These are phyloP conservation scores for Aspergillus sclerotialis DNA, from an alignment of 2,329 filamentous ascomycete species.

Conservation along the genomic window DNA sequence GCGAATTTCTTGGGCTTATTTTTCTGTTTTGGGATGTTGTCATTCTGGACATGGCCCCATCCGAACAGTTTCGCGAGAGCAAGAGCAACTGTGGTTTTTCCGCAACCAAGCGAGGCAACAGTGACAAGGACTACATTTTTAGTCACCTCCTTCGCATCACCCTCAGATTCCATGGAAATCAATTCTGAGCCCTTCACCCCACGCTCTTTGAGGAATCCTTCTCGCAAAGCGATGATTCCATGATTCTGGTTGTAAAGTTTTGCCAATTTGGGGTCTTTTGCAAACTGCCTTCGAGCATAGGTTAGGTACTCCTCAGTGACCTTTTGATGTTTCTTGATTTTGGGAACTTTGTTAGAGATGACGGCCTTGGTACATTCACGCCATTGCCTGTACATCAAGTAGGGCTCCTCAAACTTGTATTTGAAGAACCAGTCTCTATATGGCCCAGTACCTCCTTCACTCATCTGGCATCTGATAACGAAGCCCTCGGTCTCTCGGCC, in stretches of 20 bases:
- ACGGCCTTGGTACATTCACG: constrained; percentile 90
- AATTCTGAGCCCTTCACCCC: constrained; percentile 85
- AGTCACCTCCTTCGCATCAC: constrained; percentile 46
- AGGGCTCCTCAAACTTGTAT: constrained; percentile 98
- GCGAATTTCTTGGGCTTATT: constrained; percentile 73
- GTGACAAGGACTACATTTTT: constrained; percentile 76
- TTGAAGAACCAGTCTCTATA: constrained; percentile 99
- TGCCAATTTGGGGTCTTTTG: constrained; percentile 58
- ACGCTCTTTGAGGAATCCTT: constrained; percentile 78
- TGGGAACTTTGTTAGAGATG: constrained; percentile 67
- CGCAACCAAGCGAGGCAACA: constrained; percentile 88
- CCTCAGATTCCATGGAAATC: constrained; percentile 60
- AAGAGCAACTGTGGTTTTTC: constrained; percentile 87
- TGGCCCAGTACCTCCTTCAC: constrained; percentile 39
- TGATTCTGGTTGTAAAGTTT: constrained; percentile 79
- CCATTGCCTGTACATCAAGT: constrained; percentile 98
- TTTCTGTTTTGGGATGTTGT: constrained; percentile 77
- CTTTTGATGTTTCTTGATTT: constrained; percentile 74
- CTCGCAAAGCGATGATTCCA: constrained; percentile 83
- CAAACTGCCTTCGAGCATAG: constrained; percentile 70
- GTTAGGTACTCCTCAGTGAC: constrained; percentile 88
- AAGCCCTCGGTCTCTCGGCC: constrained; percentile 95
- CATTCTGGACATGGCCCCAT: constrained; percentile 94
- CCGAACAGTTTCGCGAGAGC: constrained; percentile 75
- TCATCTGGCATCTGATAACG: constrained; percentile 80